Conservation (phyloP, 345 rosid species). For the Citrus glauca region DNA sequence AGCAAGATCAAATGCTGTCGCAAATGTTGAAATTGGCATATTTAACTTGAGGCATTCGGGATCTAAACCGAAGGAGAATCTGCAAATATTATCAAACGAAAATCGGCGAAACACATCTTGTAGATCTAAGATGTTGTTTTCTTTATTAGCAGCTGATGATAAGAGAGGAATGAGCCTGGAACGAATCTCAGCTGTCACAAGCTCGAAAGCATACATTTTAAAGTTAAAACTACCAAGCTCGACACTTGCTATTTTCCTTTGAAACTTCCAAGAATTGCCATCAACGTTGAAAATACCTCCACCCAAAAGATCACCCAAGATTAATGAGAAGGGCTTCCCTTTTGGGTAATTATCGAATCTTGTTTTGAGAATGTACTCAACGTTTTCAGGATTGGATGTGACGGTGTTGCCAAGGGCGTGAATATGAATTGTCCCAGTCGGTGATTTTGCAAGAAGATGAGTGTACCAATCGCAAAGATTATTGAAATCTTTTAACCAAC, state of each 20-base stretch:
- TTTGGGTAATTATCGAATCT: constrained; percentile 65
- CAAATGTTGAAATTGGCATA: constrained; percentile 45
- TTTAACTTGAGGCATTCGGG: constrained; percentile 50
- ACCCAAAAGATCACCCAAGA: constrained; percentile 70
- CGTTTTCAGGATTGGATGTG: constrained; percentile 55
- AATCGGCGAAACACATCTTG: constrained; percentile 67
- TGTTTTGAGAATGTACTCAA: constrained; percentile 60
- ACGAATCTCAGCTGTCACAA: constrained; percentile 37
- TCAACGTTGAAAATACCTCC: constrained; percentile 69
- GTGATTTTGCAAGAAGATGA: constrained; percentile 37
- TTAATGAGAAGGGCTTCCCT: constrained; percentile 52
- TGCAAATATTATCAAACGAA: constrained; percentile 60
- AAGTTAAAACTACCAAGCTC: constrained; percentile 54
- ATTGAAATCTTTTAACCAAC: constrained; percentile 35
- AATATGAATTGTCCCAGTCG: constrained; percentile 36
- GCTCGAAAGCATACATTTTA: constrained; percentile 41
- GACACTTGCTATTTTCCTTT: constrained; percentile 58
- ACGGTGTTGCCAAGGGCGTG: constrained; percentile 45
- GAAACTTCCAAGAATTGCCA: constrained; percentile 64
- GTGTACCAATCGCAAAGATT: constrained; percentile 50
- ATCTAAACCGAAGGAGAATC: constrained; percentile 64
- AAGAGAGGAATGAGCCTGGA: constrained; percentile 42
- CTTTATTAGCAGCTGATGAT: constrained; percentile 13
- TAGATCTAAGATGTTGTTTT: constrained; percentile 29
- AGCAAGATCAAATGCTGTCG: constrained; percentile 57